A percentile compares a stretch with the other conserved stretches of the same genome.
These are phyloP conservation scores for Phlebiopsis gigantea DNA, from an alignment of 768 basidiomycete species.

Conservation along the genomic window DNA sequence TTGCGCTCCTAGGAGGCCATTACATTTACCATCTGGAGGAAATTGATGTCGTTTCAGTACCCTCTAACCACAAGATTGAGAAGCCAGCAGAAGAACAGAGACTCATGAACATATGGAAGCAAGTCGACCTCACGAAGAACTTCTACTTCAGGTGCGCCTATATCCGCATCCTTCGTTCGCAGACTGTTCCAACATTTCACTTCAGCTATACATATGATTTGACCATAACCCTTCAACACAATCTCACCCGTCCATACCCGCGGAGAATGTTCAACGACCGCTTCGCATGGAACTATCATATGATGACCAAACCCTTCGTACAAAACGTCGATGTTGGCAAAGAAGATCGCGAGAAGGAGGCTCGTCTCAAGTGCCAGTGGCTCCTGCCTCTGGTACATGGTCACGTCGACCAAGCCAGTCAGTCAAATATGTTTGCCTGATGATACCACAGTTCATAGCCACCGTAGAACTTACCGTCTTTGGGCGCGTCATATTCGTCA, in stretches of 20 bases:
- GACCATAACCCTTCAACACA: conserved; percentile 92
- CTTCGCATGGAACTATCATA: conserved; percentile 93
- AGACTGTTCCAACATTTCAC: background rate
- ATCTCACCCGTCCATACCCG: conserved; percentile 59
- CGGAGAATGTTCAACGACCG: conserved; percentile 77
- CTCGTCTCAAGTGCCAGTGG: conserved; percentile 62
- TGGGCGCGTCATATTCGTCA: conserved; percentile 86
- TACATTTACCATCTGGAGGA: conserved; percentile 95
- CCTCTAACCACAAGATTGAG: conserved; percentile 77
- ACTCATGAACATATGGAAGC: conserved; percentile 86
- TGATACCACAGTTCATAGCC: background rate
- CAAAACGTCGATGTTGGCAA: background rate
- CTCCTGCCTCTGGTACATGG: conserved; percentile 90
- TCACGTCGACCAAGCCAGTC: conserved; percentile 97
- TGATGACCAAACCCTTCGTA: conserved; percentile 66
- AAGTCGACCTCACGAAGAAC: conserved; percentile 98
- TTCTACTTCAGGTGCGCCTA: conserved; percentile 86
- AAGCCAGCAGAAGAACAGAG: conserved; percentile 86
- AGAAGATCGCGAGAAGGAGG: conserved; percentile 28
- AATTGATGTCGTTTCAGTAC: conserved; percentile 77
- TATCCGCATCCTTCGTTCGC: background rate
- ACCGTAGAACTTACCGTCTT: conserved; percentile 82
- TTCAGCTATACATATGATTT: conserved; percentile 98
- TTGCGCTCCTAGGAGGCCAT: conserved; percentile 91
- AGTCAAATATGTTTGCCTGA: conserved; percentile 26